Evolutionary conservation across 2,329 filamentous ascomycete species (phyloP), one percentile per base, ranked within the genome.

Genomic region (Trichoderma harzianum): DNA sequence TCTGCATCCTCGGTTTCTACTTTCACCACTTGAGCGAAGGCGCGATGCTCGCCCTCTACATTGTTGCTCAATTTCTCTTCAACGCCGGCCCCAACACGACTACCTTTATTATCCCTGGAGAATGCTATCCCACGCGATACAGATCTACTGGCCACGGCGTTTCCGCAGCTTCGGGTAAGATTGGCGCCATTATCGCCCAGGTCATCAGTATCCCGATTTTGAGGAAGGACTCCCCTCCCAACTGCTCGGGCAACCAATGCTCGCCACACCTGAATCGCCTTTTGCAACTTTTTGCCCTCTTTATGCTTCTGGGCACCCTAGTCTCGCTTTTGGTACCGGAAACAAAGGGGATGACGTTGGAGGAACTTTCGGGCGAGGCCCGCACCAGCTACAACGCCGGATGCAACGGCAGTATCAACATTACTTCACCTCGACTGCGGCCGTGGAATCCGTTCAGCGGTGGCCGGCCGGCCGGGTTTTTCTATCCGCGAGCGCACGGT

Each of bases 231-330:
- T 83, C 86, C 0, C 80, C 83, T 0, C 81, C 83, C 8, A 79
- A 83, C 18, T 88, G 87, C 72, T 82, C 83, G 24, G 86, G 86
- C 0, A 84, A 80, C 1, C 77, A 77, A 8, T 88, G 86, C 74
- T 83, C 83, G 1, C 85, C 86, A 0, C 92, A 91, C 87, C 85
- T 95, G 69, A 87, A 92, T 79, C 89, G 91, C 71, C 87, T 95
- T 47, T 90, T 95, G 84, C 86, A 93, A 79, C 91, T 94, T 47
- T 94, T 93, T 80, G 91, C 92, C 0, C 84, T 93, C 11, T 94
- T 95, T 84, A 95, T 94, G 93, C 84, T 95, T 7, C 86, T 87
- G 66, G 93, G 93, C 43, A 87, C 88, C 61, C 81, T 93, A 61
- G 89, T 89, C 3, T 90, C 90, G 1, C 83, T 94, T 4, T 82